Conservation (phyloP, 208 protist genomes). For the Lotmaria passim region DNA sequence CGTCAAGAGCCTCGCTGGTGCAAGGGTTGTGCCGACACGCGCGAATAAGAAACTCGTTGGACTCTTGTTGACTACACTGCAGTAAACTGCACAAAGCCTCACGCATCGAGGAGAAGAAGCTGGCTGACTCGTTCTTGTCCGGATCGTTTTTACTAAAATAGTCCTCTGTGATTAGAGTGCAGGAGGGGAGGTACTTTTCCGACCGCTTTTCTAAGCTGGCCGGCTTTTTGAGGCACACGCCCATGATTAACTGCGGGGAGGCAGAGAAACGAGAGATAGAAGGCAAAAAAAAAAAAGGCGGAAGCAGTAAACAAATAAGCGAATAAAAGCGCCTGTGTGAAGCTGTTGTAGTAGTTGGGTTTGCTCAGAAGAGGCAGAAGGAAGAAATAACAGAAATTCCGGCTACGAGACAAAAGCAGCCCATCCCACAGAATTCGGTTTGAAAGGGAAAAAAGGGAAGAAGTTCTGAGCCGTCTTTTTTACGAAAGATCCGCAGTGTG, state of each 20-base stretch:
- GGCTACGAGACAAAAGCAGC: too few relatives aligned
- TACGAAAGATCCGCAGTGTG: too few relatives aligned
- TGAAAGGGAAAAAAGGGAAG: not conserved
- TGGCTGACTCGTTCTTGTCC: conserved; percentile 21
- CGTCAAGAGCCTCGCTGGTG: conserved; percentile 29
- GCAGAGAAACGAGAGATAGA: too few relatives aligned
- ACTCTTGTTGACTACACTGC: conserved; percentile 26
- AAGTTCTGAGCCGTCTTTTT: too few relatives aligned
- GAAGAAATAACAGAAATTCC: too few relatives aligned
- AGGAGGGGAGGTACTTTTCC: conserved; percentile 30
- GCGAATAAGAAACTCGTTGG: conserved; percentile 35
- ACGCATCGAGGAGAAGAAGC: conserved; percentile 55
- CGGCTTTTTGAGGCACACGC: conserved; percentile 15
- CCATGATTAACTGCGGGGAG: conserved; percentile 29
- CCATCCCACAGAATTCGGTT: too few relatives aligned
- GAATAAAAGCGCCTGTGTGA: too few relatives aligned
- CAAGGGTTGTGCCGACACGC: conserved; percentile 32
- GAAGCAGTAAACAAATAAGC: too few relatives aligned
- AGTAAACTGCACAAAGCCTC: conserved; percentile 42
- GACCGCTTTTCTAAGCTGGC: conserved; percentile 19
- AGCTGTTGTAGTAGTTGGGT: too few relatives aligned
- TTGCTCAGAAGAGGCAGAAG: too few relatives aligned
- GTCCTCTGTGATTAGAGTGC: conserved; percentile 36
- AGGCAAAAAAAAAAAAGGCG: not conserved
- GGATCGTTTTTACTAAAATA: conserved; percentile 29